phyloP scores from a whole-genome alignment of 2,329 filamentous ascomycete genomes.

The Paraphaeosphaeria minitans region DNA sequence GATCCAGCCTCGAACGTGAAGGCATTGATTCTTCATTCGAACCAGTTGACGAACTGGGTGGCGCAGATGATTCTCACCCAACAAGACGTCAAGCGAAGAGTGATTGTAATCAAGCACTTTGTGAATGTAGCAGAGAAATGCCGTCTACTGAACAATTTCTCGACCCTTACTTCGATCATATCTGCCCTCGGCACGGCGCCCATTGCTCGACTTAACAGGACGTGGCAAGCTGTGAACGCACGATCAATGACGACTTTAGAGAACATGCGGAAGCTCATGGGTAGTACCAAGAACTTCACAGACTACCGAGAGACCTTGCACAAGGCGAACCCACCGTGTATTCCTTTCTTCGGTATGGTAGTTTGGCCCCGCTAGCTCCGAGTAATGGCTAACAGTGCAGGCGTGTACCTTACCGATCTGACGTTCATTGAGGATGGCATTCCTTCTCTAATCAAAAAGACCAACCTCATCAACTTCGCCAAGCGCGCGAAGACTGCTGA shows the following conservation, averaged over 20 bases:
- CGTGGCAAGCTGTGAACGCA: slow-evolving; percentile 91
- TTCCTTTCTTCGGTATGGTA: slow-evolving; percentile 88
- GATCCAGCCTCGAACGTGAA: slow-evolving; percentile 95
- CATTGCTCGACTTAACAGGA: slow-evolving; percentile 89
- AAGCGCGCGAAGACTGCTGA: slow-evolving; percentile 98
- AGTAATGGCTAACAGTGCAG: slow-evolving; percentile 52
- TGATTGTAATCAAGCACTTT: slow-evolving; percentile 98
- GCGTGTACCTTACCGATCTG: slow-evolving; percentile 94
- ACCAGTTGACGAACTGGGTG: slow-evolving; percentile 99
- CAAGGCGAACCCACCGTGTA: slow-evolving; percentile 92
- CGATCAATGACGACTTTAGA: slow-evolving; percentile 82
- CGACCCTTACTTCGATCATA: slow-evolving; percentile 95
- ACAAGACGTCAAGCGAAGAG: slow-evolving; percentile 90
- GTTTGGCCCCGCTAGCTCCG: slow-evolving; percentile 6
- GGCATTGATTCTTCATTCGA: slow-evolving; percentile 94
- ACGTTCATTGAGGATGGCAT: slow-evolving; percentile 99
- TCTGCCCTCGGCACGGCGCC: slow-evolving; percentile 93
- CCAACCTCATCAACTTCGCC: slow-evolving; percentile 96
- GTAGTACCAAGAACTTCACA: slow-evolving; percentile 96
- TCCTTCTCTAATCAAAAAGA: slow-evolving; percentile 93
- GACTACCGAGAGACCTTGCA: slow-evolving; percentile 95
- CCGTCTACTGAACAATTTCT: slow-evolving; percentile 91
- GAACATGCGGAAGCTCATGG: slow-evolving; percentile 92
- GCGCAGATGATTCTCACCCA: slow-evolving; percentile 98
- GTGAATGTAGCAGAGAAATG: slow-evolving; percentile 98